Percentiles rank a stretch among this genome's conserved stretches.
phyloP scores from a whole-genome alignment of 2,329 filamentous ascomycete species.

The Pseudocercospora pini-densiflorae region DNA sequence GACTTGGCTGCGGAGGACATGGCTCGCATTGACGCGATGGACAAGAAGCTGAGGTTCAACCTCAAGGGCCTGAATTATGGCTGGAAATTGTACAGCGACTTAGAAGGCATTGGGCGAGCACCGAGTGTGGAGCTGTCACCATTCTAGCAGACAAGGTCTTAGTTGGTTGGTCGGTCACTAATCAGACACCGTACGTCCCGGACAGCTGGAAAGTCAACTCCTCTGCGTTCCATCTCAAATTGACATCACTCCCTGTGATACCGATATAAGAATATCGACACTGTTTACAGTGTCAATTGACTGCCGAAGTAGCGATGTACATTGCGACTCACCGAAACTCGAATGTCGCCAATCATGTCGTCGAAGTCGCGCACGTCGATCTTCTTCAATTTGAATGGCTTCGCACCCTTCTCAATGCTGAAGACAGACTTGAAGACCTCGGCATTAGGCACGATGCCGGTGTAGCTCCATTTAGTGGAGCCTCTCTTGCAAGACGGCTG shows the following conservation, averaged over 20 bases:
- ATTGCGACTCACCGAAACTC: constrained; percentile 13
- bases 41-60: constrained; percentile 36
- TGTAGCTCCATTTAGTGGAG: constrained; percentile 7
- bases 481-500: constrained; percentile 15
- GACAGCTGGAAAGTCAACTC: constrained; percentile 14
- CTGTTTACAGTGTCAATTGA: background rate
- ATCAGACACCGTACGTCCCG: constrained; percentile 15
- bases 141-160: background rate
- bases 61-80: constrained; percentile 27
- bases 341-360: constrained; percentile 1
- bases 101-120: constrained; percentile 30
- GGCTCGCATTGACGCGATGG: constrained; percentile 45
- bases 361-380: background rate
- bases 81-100: constrained; percentile 35
- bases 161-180: too few species aligned
- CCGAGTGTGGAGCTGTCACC: constrained; percentile 4
- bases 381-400: constrained; percentile 14
- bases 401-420: background rate
- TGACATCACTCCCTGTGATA: constrained; percentile 10
- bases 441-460: constrained; percentile 1
- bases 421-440: constrained; percentile 11
- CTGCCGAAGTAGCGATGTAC: background rate
- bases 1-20: constrained; percentile 55
- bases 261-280: constrained; percentile 6
- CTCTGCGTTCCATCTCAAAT: constrained; percentile 10